Evolutionary conservation across 257 asterid species (phyloP).

Genomic region (Przewalskia tangutica): DNA sequence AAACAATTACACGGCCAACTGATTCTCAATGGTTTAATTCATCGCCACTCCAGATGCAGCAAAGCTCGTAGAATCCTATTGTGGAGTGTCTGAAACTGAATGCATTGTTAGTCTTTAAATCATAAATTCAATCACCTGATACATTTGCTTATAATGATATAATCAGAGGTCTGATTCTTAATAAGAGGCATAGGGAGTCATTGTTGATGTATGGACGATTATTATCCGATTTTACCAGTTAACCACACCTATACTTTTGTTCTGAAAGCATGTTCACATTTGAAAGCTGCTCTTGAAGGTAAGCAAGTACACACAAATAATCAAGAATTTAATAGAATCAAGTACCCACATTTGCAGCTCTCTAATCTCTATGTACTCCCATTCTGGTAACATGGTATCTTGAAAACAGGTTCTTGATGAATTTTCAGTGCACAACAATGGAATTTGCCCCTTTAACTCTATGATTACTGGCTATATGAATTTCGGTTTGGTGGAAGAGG

Average conservation of each 20-base stretch:
- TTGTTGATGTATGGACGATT: slow-evolving; percentile 8
- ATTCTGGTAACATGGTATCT: slow-evolving; percentile 8
- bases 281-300: slow-evolving; percentile 15
- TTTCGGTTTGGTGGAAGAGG: slow-evolving; percentile 9
- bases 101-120: slow-evolving; percentile 10
- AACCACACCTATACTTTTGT: slow-evolving; percentile 19
- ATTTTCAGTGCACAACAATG: not conserved
- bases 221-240: slow-evolving; percentile 8
- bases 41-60: slow-evolving; percentile 7
- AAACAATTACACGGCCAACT: slow-evolving; percentile 20
- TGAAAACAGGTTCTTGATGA: slow-evolving; percentile 13
- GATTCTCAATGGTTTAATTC: slow-evolving; percentile 16
- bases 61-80: slow-evolving; percentile 19
- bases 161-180: slow-evolving; percentile 19
- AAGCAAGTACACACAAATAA: slow-evolving; percentile 18
- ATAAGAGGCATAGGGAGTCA: not conserved
- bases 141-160: slow-evolving; percentile 17
- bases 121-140: slow-evolving; percentile 12
- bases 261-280: slow-evolving; percentile 24
- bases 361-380: slow-evolving; percentile 15
- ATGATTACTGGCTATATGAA: slow-evolving; percentile 16
- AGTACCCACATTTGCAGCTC: slow-evolving; percentile 10
- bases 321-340: slow-evolving; percentile 12
- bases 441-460: slow-evolving; percentile 9
- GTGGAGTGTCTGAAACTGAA: slow-evolving; percentile 4